Percentiles rank a stretch among this genome's conserved stretches.
phyloP scores from a whole-genome alignment of 768 basidiomycete genomes.

The Rhodocollybia butyracea region DNA sequence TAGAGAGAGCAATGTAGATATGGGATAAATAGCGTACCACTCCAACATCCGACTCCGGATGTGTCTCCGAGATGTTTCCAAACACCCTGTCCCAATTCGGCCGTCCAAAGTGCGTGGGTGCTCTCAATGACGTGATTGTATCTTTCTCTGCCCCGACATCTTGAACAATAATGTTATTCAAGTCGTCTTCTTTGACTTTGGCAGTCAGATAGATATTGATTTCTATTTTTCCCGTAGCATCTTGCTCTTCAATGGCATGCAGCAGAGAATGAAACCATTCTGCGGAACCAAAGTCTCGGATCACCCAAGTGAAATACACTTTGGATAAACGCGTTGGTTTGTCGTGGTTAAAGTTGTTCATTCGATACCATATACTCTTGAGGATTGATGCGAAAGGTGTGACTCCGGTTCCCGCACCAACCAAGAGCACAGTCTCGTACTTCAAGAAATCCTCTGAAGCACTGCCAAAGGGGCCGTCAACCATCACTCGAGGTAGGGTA shows the following conservation, averaged over 20 bases:
- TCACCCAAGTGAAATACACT: conserved; percentile 94
- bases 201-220: conserved; percentile 94
- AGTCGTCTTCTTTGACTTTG: conserved; percentile 87
- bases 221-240: conserved; percentile 80
- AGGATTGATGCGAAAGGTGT: conserved; percentile 93
- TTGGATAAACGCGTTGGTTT: conserved; percentile 85
- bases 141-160: conserved; percentile 94
- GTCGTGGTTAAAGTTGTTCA: conserved; percentile 75
- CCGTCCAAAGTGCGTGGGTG: conserved; percentile 90
- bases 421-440: conserved; percentile 83
- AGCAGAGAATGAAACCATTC: conserved; percentile 95
- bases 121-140: conserved; percentile 82
- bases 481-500: conserved; percentile 87
- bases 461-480: conserved; percentile 93
- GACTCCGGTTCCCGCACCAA: conserved; percentile 94
- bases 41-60: conserved; percentile 86
- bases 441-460: conserved; percentile 91
- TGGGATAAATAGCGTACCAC: conserved; percentile 50
- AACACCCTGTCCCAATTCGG: conserved; percentile 85
- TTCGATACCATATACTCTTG: conserved; percentile 93
- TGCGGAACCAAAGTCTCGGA: conserved; percentile 80
- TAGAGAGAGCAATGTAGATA: background rate
- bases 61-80: conserved; percentile 71
- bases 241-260: conserved; percentile 91
- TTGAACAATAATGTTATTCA: conserved; percentile 91